These are phyloP conservation scores for Adansonia madagascariensis DNA, from an alignment of 441 rosid species.

Conservation along the genomic window DNA sequence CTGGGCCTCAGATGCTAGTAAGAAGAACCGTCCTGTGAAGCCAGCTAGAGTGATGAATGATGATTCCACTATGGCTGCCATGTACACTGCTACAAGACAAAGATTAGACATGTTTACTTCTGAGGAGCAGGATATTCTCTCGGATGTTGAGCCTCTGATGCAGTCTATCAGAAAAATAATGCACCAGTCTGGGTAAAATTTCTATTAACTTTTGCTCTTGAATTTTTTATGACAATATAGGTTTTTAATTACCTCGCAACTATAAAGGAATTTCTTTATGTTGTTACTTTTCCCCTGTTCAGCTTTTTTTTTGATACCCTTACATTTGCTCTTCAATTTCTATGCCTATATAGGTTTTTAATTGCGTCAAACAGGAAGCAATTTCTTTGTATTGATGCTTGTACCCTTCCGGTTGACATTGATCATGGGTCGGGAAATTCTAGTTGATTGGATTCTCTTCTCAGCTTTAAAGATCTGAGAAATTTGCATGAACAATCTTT, in stretches of 20 bases:
- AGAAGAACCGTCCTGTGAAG: conserved; percentile 54
- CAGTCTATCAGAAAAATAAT: conserved; percentile 57
- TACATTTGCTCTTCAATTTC: background rate
- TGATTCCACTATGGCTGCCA: conserved; percentile 34
- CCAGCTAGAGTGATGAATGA: conserved; percentile 42
- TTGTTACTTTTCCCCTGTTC: background rate
- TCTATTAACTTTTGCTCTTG: background rate
- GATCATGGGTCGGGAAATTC: background rate
- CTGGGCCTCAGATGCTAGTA: conserved; percentile 52
- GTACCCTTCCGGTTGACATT: background rate
- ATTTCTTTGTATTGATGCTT: background rate
- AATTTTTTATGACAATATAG: background rate
- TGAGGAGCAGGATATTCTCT: conserved; percentile 75
- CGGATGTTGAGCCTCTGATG: conserved; percentile 70
- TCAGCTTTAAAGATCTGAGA: too few species aligned
- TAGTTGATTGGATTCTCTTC: background rate
- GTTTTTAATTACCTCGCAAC: background rate
- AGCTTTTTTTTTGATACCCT: background rate
- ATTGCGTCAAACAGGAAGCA: background rate
- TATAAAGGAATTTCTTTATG: background rate
- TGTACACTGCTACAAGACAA: conserved; percentile 65
- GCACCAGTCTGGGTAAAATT: conserved; percentile 67
- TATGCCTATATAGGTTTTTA: background rate
- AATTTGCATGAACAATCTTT: too few species aligned
- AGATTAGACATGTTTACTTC: conserved; percentile 78